Base-by-base conservation (phyloP, 768 basidiomycete species). In the Thelephora ganbajun region DNA sequence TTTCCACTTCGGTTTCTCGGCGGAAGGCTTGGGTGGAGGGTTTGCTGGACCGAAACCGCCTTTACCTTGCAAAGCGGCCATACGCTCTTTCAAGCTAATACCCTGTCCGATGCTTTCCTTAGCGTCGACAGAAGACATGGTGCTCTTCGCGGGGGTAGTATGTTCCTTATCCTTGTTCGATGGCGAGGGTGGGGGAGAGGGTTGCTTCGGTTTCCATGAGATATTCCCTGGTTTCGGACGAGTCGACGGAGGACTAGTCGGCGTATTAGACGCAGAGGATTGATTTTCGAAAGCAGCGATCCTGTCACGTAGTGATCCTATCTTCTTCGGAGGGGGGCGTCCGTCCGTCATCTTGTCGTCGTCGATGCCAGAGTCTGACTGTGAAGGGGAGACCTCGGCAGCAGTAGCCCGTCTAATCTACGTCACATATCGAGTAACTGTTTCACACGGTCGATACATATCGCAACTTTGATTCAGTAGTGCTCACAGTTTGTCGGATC, bases 51-150 rank as follows among this genome's bases (percentile, higher is more conserved):
- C 86, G 57, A 94, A 89, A 9, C 70, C 89, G 13, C 86, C 84
- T 41, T 73, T 79, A 6, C 85, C 88, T 60, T 91, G 86, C 34
- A 97, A 66, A 2, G 91, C 90, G 26, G 91, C 91, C 91, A 98
- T 96, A 34, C 94, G 78, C 50, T 96, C 94, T 66, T 82, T 92
- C 54, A 98, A 65, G 48, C 86, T 88, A 4, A 77, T 83, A 2
- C 76, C 83, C 48, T 78, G 78, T 5, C 74, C 75, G 63, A 94
- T 93, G 56, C 83, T 84, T 57, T 82, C 84, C 61, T 84, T 80
- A 18, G 92, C 92, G 68, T 97, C 93, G 23, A 77, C 76, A 4
- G 87, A 87, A 19, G 78, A 82, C 84, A 89, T 84, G 0, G 75
- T 73, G 3, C 67, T 66, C 0, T 56, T 51, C 44, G 56, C 59